Evolutionary conservation across 2,329 filamentous ascomycete genomes (phyloP).

Genomic region (Blastomyces gilchristii): DNA sequence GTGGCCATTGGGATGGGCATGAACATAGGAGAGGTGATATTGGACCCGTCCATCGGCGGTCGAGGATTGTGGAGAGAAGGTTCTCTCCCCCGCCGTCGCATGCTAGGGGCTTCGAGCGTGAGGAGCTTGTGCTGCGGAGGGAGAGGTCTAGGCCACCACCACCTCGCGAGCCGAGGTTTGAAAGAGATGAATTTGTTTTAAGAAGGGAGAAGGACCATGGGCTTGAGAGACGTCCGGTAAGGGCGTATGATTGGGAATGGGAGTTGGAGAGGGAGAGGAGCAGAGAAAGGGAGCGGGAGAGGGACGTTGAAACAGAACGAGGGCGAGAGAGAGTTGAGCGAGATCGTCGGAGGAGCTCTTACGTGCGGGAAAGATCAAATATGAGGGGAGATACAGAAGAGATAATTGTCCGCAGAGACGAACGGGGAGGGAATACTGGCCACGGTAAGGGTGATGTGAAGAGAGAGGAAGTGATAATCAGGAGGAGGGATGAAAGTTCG

Average conservation of each 20-base stretch:
- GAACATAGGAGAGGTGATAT: slow-evolving; percentile 7
- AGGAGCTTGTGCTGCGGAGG: neutral
- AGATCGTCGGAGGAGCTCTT: slow-evolving; percentile 9
- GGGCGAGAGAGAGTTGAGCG: slow-evolving; percentile 12
- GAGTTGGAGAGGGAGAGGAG: slow-evolving; percentile 7
- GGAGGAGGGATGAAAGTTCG: slow-evolving; percentile 24
- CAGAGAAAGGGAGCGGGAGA: slow-evolving; percentile 9
- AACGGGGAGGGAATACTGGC: slow-evolving; percentile 15
- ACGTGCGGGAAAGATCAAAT: slow-evolving; percentile 8
- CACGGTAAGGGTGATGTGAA: slow-evolving; percentile 18
- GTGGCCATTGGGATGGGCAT: slow-evolving; percentile 10
- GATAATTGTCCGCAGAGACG: slow-evolving; percentile 20
- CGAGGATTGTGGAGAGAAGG: neutral
- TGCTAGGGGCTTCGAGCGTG: slow-evolving; percentile 1
- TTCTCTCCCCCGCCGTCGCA: neutral
- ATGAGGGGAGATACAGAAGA: slow-evolving; percentile 15
- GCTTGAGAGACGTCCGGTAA: slow-evolving; percentile 13
- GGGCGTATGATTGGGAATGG: slow-evolving; percentile 2
- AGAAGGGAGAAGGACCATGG: slow-evolving; percentile 13
- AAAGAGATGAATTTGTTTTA: slow-evolving; percentile 11
- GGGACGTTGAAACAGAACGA: slow-evolving; percentile 13
- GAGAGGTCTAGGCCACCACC: neutral
- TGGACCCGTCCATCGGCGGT: neutral
- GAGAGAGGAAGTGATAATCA: slow-evolving; percentile 29
- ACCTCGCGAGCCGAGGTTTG: neutral